These are phyloP conservation scores for Cutaneotrichosporon dermatis DNA, from an alignment of 1,284 basidiomycete species.

Conservation along the genomic window DNA sequence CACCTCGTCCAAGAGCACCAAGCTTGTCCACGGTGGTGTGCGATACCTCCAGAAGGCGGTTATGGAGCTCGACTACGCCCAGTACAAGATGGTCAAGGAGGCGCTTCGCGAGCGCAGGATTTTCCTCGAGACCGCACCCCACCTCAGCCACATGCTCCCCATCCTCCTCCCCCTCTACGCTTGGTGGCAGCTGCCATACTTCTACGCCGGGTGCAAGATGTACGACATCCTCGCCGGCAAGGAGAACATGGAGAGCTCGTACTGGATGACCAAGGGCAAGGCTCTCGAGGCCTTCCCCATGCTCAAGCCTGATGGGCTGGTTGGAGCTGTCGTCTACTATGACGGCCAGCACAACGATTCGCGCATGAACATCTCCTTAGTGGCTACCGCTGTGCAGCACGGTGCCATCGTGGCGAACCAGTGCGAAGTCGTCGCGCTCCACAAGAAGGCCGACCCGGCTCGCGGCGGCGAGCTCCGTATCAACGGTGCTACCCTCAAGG, in stretches of 20 bases:
- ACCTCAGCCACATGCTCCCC: constrained; percentile 85
- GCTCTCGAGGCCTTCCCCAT: constrained; percentile 74
- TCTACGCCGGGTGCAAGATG: constrained; percentile 91
- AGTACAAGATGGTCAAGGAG: constrained; percentile 93
- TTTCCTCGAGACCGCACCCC: constrained; percentile 93
- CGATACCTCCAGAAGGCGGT: constrained; percentile 96
- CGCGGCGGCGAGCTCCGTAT: constrained; percentile 59
- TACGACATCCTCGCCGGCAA: constrained; percentile 93
- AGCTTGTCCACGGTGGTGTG: constrained; percentile 96
- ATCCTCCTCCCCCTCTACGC: constrained; percentile 53
- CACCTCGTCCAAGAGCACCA: constrained; percentile 94
- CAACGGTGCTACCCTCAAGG: constrained; percentile 71
- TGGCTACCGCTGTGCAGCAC: constrained; percentile 90
- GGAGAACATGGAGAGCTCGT: constrained; percentile 94
- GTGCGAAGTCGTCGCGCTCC: constrained; percentile 74
- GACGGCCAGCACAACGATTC: constrained; percentile 99
- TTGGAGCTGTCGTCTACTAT: constrained; percentile 94
- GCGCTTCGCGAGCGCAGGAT: constrained; percentile 88
- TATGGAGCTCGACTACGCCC: constrained; percentile 89
- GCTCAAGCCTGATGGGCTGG: constrained; percentile 86
- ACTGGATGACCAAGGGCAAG: constrained; percentile 89
- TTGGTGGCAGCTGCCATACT: constrained; percentile 97
- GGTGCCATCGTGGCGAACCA: constrained; percentile 89
- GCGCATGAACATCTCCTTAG: constrained; percentile 91
- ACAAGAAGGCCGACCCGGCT: constrained; percentile 58